Evolutionary conservation across 257 asterid species (phyloP), one percentile per base, ranked within the genome.

Genomic region (Jacaranda mimosifolia): DNA sequence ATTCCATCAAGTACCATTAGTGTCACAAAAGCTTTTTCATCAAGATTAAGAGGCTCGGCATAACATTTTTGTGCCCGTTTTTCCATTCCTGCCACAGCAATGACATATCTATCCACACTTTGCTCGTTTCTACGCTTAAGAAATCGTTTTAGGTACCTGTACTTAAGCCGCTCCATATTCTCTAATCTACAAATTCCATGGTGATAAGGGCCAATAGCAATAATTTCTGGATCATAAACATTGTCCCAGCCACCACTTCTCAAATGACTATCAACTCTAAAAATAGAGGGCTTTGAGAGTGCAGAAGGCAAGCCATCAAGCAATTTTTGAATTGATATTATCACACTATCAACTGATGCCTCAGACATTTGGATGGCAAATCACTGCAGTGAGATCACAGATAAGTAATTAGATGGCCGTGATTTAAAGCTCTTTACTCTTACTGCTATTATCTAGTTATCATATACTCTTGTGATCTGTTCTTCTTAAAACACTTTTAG

Each of bases 1-100:
- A 59, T n/a, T 12, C 79, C 79, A 38, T 75, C 79, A 11, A 75
- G 42, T 49, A 64, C 5, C 73, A 75, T 7, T 40, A 75, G 26
- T 4, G 17, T 19, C 66, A 75, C 65, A 26, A 26, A 26, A 26
- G 32, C 32, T 0, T 26, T 26, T 0, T 26, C 32, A 26, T 26
- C 2, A 26, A 26, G 32, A 26, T 26, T 2, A 26, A 26, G 32
- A 26, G 32, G 32, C 32, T 26, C 32, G 2, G 32, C 32, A 26
- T 26, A 26, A 26, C 32, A 26, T 2, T 26, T 26, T 26, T 26
- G 32, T 26, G 32, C 32, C 32, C 32, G 32, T 26, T 26, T 26
- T 26, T 26, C 32, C 32, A 26, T 26, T 26, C 32, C 32, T 26
- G 21, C 19, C 38, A 74, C 40, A 7, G 19, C 62, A 0, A n/a